Percentiles rank a stretch among this genome's conserved stretches.
phyloP scores from a whole-genome alignment of 179 eudicot species.

The Kewa caespitosa region DNA sequence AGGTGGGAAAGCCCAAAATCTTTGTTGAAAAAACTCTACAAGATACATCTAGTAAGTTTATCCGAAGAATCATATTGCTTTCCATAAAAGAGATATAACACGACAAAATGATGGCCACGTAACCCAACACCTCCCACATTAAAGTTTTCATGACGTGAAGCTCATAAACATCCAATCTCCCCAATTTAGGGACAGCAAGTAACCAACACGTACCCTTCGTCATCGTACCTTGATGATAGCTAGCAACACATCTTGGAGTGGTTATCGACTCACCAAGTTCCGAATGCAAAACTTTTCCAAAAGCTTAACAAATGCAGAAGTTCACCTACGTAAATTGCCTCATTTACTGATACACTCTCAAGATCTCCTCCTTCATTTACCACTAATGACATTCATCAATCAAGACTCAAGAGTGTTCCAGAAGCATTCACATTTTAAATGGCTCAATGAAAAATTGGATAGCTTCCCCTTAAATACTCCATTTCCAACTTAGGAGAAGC shows the following conservation, averaged over 20 bases:
- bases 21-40: too few relatives aligned
- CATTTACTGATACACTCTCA: background rate
- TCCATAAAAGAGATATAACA: background rate
- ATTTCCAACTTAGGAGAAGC: background rate
- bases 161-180: background rate
- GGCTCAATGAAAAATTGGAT: background rate
- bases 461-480: background rate
- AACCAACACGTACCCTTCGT: background rate
- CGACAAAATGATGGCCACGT: background rate
- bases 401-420: background rate
- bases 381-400: background rate
- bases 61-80: background rate
- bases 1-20: too few relatives aligned
- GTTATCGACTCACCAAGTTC: background rate
- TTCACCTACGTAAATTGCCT: background rate
- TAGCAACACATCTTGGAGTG: background rate
- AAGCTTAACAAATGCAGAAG: background rate
- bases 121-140: background rate
- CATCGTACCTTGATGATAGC: background rate
- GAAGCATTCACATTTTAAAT: background rate
- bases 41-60: too few relatives aligned
- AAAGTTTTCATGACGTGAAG: background rate
- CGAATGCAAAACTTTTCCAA: background rate
- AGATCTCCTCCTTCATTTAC: background rate
- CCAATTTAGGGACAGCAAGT: background rate